Evolutionary conservation across 257 asterid species (phyloP).

Genomic region (Solanum ossicruentum): DNA sequence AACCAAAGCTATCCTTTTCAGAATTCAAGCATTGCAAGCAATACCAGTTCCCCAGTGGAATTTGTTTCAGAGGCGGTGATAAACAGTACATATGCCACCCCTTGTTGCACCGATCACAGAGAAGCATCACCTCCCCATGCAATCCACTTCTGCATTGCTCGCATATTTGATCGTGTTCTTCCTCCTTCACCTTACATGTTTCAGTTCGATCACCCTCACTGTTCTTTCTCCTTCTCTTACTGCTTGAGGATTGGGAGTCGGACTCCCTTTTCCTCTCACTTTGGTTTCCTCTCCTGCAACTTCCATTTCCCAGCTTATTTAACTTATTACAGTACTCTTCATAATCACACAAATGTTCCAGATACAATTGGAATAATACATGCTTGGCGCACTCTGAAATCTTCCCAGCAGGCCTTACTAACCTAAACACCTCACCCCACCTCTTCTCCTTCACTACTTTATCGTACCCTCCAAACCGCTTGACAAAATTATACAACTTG

Average conservation of each 20-base stretch:
- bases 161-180: conserved; percentile 63
- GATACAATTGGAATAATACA: conserved; percentile 59
- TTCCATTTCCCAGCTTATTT: conserved; percentile 40
- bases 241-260: conserved; percentile 34
- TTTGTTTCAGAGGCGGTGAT: conserved; percentile 70
- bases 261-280: conserved; percentile 28
- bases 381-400: conserved; percentile 79
- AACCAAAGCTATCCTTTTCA: conserved; percentile 83
- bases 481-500: conserved; percentile 73
- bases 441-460: conserved; percentile 61
- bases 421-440: conserved; percentile 86
- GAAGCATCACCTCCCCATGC: conserved; percentile 94
- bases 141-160: conserved; percentile 90
- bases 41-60: conserved; percentile 96
- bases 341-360: conserved; percentile 79
- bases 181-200: conserved; percentile 11
- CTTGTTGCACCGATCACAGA: conserved; percentile 90
- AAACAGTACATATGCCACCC: conserved; percentile 95
- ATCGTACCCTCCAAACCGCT: conserved; percentile 82
- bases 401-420: conserved; percentile 51
- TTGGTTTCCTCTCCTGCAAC: conserved; percentile 26
- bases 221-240: conserved; percentile 70
- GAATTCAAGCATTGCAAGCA: conserved; percentile 88
- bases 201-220: conserved; percentile 52
- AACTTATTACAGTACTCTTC: conserved; percentile 52